Evolutionary conservation across 768 basidiomycete genomes (phyloP), one percentile per base, ranked within the genome.

Genomic region (Asterophora lycoperdoides): DNA sequence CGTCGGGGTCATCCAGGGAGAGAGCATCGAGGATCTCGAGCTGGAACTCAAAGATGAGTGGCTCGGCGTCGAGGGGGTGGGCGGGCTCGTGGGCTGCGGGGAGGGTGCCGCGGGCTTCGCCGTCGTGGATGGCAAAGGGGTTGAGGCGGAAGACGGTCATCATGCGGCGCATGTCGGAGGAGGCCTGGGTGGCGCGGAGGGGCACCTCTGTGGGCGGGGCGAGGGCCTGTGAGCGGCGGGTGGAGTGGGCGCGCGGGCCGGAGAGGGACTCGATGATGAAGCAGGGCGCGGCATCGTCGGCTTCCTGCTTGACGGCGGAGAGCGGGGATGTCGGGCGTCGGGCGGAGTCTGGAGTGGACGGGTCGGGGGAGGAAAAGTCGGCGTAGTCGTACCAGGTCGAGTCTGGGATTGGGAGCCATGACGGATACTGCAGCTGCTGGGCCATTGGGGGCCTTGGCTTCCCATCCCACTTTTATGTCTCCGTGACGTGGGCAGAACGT

Each of bases 121-220:
- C 74, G 49, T 71, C 78, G 54, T 85, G 80, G 68, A 82, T 79
- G 18, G 85, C 76, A 56, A 89, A 89, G 0, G 85, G 86, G 63
- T 89, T 84, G 56, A 89, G 74, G 7, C 87, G 77, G 63, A 89
- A 86, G 17, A 82, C 79, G 36, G 79, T 78, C 87, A 90, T 90
- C 80, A 88, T 81, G 41, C 70, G 68, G 46, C 82, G 78, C 87
- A 88, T 88, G 37, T 77, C 74, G 39, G 77, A 74, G 52, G 77
- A 74, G 1, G 86, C 87, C 58, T 87, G 82, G 0, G 84, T 88
- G 7, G 86, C 87, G 39, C 87, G 84, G 11, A 87, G 74, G 7
- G 87, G 86, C 1, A 87, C 86, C 59, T 81, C 79, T 29, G 77
- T 79, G 1, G 79, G 81, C 0, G 79, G 79, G 0, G 76, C 77